Conservation (phyloP, 306 rosid species). For the Pyrus betulifolia region DNA sequence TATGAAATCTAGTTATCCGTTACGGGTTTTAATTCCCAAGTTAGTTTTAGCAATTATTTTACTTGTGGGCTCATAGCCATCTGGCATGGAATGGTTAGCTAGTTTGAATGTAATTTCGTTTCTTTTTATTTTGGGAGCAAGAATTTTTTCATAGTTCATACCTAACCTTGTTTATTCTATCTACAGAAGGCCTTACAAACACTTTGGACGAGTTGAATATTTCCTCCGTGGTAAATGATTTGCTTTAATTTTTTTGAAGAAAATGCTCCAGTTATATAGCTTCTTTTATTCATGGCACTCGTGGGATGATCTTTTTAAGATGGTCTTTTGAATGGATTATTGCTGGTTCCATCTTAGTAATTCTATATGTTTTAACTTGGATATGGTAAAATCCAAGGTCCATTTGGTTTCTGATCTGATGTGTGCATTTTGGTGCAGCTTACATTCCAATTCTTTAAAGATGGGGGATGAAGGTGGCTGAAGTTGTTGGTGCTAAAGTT, state of each 20-base stretch:
- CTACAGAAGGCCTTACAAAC: constrained; percentile 57
- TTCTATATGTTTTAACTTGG: background rate
- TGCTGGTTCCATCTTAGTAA: background rate
- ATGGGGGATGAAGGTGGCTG: constrained; percentile 72
- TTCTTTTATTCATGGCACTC: background rate
- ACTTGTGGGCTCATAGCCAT: background rate
- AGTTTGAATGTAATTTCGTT: background rate
- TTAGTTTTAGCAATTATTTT: background rate
- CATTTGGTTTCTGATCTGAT: background rate
- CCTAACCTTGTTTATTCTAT: constrained; percentile 3
- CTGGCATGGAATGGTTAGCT: background rate
- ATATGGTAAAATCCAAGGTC: background rate
- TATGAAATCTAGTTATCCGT: background rate
- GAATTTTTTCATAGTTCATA: background rate
- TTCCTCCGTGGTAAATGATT: constrained; percentile 61
- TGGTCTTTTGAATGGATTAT: background rate
- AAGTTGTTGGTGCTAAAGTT: constrained; percentile 63
- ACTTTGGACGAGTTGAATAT: constrained; percentile 51
- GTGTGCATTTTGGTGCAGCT: constrained; percentile 49
- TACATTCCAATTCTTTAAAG: constrained; percentile 67
- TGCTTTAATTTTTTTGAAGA: constrained; percentile 2
- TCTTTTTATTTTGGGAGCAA: background rate
- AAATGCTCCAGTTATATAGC: background rate
- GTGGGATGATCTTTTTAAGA: background rate
- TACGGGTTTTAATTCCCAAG: background rate